Base-by-base conservation (phyloP, 2,329 filamentous ascomycete genomes). In the Nigrospora sphaerica region DNA sequence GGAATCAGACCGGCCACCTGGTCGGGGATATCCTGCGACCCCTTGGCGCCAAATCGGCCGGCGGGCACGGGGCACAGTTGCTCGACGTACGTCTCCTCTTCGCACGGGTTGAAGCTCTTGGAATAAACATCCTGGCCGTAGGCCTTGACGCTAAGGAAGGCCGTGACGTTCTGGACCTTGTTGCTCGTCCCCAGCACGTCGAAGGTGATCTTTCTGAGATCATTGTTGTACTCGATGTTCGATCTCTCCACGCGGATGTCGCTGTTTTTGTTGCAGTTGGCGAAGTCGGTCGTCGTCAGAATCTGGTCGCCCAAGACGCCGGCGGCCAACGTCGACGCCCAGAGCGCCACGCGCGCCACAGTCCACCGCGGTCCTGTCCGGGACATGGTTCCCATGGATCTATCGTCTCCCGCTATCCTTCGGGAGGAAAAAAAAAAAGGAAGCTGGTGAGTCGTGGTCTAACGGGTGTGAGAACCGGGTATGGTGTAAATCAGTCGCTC, bases 21-120 rank as follows among this genome's bases (percentile, higher is more conserved):
- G 0, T 77, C 67, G 14, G 90, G 86, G 35, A 98, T 86, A 31
- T 73, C 66, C 63, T 93, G 85, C 4, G 69, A 70, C 40, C 90
- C 92, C 38, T 71, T 69, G 9, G 92, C 90, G 13, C 80, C 67
- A 59, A 97, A 98, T 6, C 66, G 68, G 19, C 88, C 86, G 4
- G 74, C 71, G 12, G 91, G 90, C 10, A 96, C 85, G 60, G 93
- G 93, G 68, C 93, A 98, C 41, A 98, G 74, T 57, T 88, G 72
- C 10, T 77, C 63, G 43, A 96, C 77, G 54, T 79, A 83, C 16
- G 82, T 90, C 34, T 61, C 67, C 2, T 68, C 55, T 16, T 83
- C 77, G 65, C 93, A 98, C 33, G 93, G 93, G 60, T 96, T 82
- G 67, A 97, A 95, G 4, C 69, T 71, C 49, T 88, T 87, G 35